Evolutionary conservation across 495 filamentous ascomycete genomes (phyloP), one percentile per base, ranked within the genome.

Genomic region (Penicillium coffeae): DNA sequence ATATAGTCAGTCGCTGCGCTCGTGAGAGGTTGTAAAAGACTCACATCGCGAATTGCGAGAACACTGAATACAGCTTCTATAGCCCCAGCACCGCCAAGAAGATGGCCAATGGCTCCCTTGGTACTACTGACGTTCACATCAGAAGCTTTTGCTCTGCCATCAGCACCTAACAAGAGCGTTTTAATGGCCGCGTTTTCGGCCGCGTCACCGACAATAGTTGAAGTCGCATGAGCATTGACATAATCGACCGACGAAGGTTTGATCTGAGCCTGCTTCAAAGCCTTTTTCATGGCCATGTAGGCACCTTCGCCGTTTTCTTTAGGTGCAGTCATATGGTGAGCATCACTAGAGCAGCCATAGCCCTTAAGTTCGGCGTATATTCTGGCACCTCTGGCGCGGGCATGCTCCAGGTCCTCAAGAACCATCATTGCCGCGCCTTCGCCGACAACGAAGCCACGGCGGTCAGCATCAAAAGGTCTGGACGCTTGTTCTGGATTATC

Each of bases 211-310:
- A 96, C 75, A 8, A 72, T 54, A 1, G 93, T 98, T 7, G 85
- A 87, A 0, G 93, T 97, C 3, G 90, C 93, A 66, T 98, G 93
- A 2, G 93, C 93, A 62, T 97, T 98, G 59, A 98, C 78, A 64
- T 98, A 98, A 59, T 91, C 90, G 0, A 98, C 86, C 22, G 80
- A 69, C 1, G 55, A 60, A 6, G 93, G 91, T 50, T 69, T 71
- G 1, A 94, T 50, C 4, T 73, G 67, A 1, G 90, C 90, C 63
- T 90, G 80, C 53, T 77, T 81, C 48, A 98, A 66, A 3, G 91
- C 89, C 52, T 81, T 81, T 56, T 80, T 87, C 93, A 97, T 98
- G 5, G 90, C 87, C 41, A 88, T 69, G 12, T 78, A 77, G 0
- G 93, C 90, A 0, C 93, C 93, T 35, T 78, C 72, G 6, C 93